phyloP scores from a whole-genome alignment of 2,329 filamentous ascomycete species.

The Orbilia oligospora region DNA sequence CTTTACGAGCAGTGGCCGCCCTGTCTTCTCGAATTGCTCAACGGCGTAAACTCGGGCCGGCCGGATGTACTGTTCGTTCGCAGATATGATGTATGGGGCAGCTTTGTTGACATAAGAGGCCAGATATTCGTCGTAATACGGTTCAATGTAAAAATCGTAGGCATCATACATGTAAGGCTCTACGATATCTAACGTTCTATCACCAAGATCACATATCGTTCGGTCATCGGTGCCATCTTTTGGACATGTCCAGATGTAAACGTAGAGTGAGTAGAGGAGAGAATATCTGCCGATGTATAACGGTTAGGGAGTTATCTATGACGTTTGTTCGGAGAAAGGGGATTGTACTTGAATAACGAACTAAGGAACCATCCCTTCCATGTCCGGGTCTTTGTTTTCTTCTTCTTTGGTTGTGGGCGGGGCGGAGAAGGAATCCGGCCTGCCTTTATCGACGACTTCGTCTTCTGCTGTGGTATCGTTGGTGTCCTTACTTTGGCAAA shows the following conservation, averaged over 20 bases:
- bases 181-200: slow-evolving; percentile 75
- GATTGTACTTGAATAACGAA: slow-evolving; percentile 29
- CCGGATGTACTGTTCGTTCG: slow-evolving; percentile 74
- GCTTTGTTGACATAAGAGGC: slow-evolving; percentile 72
- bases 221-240: slow-evolving; percentile 71
- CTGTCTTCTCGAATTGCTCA: slow-evolving; percentile 82
- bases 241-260: slow-evolving; percentile 61
- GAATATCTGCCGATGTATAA: slow-evolving; percentile 30
- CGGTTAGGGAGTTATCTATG: not conserved
- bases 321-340: not conserved
- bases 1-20: slow-evolving; percentile 80
- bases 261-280: slow-evolving; percentile 53
- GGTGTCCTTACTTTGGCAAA: slow-evolving; percentile 30
- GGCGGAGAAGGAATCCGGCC: slow-evolving; percentile 40
- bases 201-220: slow-evolving; percentile 86
- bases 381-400: slow-evolving; percentile 13
- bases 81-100: slow-evolving; percentile 77
- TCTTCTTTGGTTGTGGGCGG: slow-evolving; percentile 25
- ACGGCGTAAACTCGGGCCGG: slow-evolving; percentile 67
- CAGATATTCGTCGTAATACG: slow-evolving; percentile 83
- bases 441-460: slow-evolving; percentile 62
- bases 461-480: slow-evolving; percentile 37
- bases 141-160: slow-evolving; percentile 85
- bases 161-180: slow-evolving; percentile 85
- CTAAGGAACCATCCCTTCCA: slow-evolving; percentile 44